Percentiles rank a stretch among this genome's conserved stretches.
Evolutionary conservation across 2,329 filamentous ascomycete species (phyloP).

Genomic region (Lojkania enalia): DNA sequence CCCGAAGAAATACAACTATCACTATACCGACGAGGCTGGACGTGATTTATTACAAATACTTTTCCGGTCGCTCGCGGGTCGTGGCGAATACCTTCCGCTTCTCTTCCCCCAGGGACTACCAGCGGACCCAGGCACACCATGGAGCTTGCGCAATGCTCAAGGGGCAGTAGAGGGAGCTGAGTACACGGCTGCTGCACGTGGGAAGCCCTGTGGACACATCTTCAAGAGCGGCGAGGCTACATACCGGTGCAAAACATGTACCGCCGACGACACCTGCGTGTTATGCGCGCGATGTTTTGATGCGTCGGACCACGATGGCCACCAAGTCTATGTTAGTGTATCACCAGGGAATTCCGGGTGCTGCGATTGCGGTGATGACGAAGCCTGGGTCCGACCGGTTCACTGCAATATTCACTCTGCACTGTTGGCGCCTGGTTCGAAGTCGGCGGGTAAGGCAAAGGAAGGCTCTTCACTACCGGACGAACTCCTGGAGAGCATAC

Average conservation of each 20-base stretch:
- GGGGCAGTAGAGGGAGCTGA: slow-evolving; percentile 92
- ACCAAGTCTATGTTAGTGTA: slow-evolving; percentile 86
- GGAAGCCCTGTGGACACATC: slow-evolving; percentile 95
- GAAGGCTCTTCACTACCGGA: slow-evolving; percentile 64
- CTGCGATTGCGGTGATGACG: slow-evolving; percentile 94
- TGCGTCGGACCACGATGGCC: slow-evolving; percentile 88
- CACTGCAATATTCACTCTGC: slow-evolving; percentile 92
- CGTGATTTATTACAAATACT: slow-evolving; percentile 75
- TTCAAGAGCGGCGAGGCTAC: slow-evolving; percentile 93
- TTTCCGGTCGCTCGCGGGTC: slow-evolving; percentile 83
- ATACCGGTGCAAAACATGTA: slow-evolving; percentile 93
- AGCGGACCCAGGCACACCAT: slow-evolving; percentile 55
- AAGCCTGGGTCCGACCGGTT: slow-evolving; percentile 87
- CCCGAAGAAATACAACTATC: slow-evolving; percentile 72
- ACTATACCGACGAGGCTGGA: slow-evolving; percentile 72
- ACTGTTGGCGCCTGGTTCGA: slow-evolving; percentile 33
- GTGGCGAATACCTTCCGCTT: slow-evolving; percentile 72
- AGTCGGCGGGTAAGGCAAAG: slow-evolving; percentile 61
- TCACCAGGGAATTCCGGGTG: slow-evolving; percentile 92
- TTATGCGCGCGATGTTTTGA: slow-evolving; percentile 95
- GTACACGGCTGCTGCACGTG: slow-evolving; percentile 87
- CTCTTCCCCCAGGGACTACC: slow-evolving; percentile 81
- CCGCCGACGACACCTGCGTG: slow-evolving; percentile 91
- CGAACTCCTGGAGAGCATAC: slow-evolving; percentile 75
- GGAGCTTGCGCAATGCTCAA: slow-evolving; percentile 85